Evolutionary conservation across 331 rosid genomes (phyloP).

Genomic region (Prunus yedoensis): DNA sequence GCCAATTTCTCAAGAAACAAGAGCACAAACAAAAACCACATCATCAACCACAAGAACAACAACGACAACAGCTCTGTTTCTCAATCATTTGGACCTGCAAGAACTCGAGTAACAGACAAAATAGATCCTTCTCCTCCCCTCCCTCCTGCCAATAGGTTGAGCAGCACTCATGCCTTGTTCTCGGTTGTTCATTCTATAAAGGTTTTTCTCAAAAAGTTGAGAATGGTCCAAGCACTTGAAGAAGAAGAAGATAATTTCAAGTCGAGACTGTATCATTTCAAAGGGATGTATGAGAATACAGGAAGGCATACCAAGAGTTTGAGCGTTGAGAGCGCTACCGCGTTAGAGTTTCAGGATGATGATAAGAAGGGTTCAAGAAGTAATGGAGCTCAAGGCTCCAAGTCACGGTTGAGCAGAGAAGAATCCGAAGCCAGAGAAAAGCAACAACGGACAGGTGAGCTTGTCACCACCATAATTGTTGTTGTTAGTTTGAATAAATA

Average conservation of each 20-base stretch:
- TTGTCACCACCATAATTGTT: neutral
- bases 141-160: slow-evolving; percentile 20
- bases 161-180: slow-evolving; percentile 41
- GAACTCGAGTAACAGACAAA: slow-evolving; percentile 21
- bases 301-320: slow-evolving; percentile 67
- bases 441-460: slow-evolving; percentile 22
- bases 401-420: slow-evolving; percentile 39
- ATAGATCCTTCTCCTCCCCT: slow-evolving; percentile 15
- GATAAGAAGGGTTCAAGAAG: slow-evolving; percentile 33
- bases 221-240: slow-evolving; percentile 58
- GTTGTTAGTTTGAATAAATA: neutral
- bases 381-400: slow-evolving; percentile 40
- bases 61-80: neutral
- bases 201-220: slow-evolving; percentile 28
- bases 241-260: slow-evolving; percentile 55
- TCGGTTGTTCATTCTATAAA: slow-evolving; percentile 28
- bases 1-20: slow-evolving; percentile 19
- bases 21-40: neutral
- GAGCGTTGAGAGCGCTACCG: slow-evolving; percentile 51
- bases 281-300: slow-evolving; percentile 46
- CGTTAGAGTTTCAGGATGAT: slow-evolving; percentile 27
- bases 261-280: slow-evolving; percentile 57
- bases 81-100: slow-evolving; percentile 20
- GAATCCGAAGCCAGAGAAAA: slow-evolving; percentile 59
- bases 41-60: neutral